Percentiles rank a stretch among this genome's conserved stretches.
phyloP scores from a whole-genome alignment of 148 eudicot genomes.

The Dysphania ambrosioides region DNA sequence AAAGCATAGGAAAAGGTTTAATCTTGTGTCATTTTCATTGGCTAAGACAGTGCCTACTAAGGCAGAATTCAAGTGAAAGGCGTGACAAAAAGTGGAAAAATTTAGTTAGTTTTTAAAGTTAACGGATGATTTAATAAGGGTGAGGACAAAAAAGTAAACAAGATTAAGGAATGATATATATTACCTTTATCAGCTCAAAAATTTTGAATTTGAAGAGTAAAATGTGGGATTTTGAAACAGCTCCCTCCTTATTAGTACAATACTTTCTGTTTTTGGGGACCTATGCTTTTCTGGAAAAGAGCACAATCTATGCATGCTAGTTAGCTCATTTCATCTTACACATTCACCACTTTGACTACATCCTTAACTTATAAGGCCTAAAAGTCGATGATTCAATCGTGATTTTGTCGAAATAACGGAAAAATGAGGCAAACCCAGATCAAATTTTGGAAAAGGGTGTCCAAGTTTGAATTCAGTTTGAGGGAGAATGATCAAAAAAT shows the following conservation, averaged over 20 bases:
- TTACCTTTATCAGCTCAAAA: constrained; percentile 40
- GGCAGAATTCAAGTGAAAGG: constrained; percentile 23
- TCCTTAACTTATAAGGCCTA: neutral
- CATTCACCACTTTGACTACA: constrained; percentile 14
- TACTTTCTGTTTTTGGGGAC: constrained; percentile 22
- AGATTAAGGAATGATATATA: constrained; percentile 11
- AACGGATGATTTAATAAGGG: constrained; percentile 23
- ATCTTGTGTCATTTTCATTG: constrained; percentile 42
- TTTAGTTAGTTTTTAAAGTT: constrained; percentile 30
- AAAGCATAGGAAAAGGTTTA: constrained; percentile 36
- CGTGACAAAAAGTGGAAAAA: constrained; percentile 8
- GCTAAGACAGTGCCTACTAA: neutral
- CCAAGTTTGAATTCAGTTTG: constrained; percentile 2
- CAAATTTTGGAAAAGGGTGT: constrained; percentile 17
- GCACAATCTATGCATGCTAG: constrained; percentile 19
- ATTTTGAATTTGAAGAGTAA: constrained; percentile 46
- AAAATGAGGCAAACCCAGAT: constrained; percentile 21
- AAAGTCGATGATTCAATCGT: neutral
- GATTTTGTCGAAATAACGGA: neutral
- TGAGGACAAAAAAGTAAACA: constrained; percentile 18
- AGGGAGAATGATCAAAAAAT: neutral
- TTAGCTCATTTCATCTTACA: constrained; percentile 13
- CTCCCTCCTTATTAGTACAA: constrained; percentile 38
- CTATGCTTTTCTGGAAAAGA: constrained; percentile 36
- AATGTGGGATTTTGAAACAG: constrained; percentile 44